Base-by-base conservation (phyloP, 805 yeast species). In the Spathaspora arborariae region DNA sequence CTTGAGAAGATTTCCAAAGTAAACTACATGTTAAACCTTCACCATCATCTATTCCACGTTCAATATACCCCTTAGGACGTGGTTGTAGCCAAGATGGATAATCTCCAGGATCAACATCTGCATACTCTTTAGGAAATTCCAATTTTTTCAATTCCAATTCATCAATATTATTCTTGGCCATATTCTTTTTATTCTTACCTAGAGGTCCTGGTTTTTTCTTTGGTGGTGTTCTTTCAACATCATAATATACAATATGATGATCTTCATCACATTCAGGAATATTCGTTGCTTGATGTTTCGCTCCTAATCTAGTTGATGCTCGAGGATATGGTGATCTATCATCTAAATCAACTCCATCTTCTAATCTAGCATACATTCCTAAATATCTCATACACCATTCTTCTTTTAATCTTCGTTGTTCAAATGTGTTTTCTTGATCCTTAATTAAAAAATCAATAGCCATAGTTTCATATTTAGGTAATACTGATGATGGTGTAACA, bases 351-450 rank as follows among this genome's bases (percentile, higher is more conserved):
- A 87, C 72, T 1, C 88, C 88, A 60, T 87, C 95, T 58, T 86
- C 92, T 20, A 86, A 62, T 39, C 78, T 72, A 1, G 88, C 79
- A 60, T 87, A 86, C 67, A 83, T 74, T 1, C 96, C 96, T 20
- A 88, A 70, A 56, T 85, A 89, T 52, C 95, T 65, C 68, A 82
- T 85, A 2, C 83, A 84, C 96, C 96, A 89, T 57, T 83, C 89
- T 61, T 83, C 88, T n/a, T 64, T 50, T 26, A 74, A 65, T 47
- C 88, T 59, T 50, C 88, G 62, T 47, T 79, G 67, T 34, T 70
- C 65, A 16, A 77, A 59, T 0, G 78, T 56, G 2, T 70, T 48
- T 2, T 56, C 44, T 1, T 57, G 55, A 56, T 83, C 89, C 5
- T 67, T 65, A 33, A 66, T 63, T 21, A 83, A 57, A 54, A 82